Evolutionary conservation across 2,329 filamentous ascomycete genomes (phyloP).

Genomic region (Pyricularia pennisetigena): DNA sequence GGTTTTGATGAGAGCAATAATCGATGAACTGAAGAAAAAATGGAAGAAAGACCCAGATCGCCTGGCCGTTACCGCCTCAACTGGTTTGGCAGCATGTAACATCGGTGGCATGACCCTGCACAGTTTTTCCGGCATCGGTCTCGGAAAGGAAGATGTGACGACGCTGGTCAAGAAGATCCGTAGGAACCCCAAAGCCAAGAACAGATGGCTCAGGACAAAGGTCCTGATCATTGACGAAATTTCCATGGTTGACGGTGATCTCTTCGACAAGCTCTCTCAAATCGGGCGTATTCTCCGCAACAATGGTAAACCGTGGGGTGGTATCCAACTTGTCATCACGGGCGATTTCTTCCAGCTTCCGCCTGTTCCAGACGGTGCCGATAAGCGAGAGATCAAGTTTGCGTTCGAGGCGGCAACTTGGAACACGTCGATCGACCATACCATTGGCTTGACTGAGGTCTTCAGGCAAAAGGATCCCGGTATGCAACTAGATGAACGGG

Average conservation of each 20-base stretch:
- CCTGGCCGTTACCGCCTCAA: constrained; percentile 90
- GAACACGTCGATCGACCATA: constrained; percentile 88
- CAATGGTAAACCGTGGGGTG: constrained; percentile 87
- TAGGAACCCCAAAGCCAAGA: constrained; percentile 77
- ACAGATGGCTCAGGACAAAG: constrained; percentile 81
- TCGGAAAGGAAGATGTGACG: constrained; percentile 79
- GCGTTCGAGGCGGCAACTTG: constrained; percentile 89
- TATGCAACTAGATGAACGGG: constrained; percentile 23
- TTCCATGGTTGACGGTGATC: constrained; percentile 95
- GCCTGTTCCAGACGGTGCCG: constrained; percentile 72
- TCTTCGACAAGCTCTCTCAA: constrained; percentile 91
- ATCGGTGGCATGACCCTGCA: constrained; percentile 93
- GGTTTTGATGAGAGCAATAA: constrained; percentile 87
- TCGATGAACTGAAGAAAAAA: constrained; percentile 68
- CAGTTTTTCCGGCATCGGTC: constrained; percentile 89
- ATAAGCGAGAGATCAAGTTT: constrained; percentile 64
- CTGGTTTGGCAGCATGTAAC: constrained; percentile 90
- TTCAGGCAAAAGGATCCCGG: constrained; percentile 86
- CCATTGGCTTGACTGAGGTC: constrained; percentile 87
- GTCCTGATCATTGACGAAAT: constrained; percentile 88
- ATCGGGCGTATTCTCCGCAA: constrained; percentile 80
- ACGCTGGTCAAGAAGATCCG: constrained; percentile 85
- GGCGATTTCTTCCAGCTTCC: constrained; percentile 97
- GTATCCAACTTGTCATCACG: constrained; percentile 90
- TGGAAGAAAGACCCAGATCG: constrained; percentile 68